phyloP scores from a whole-genome alignment of 768 basidiomycete genomes.

The Pulveroboletus sp. region DNA sequence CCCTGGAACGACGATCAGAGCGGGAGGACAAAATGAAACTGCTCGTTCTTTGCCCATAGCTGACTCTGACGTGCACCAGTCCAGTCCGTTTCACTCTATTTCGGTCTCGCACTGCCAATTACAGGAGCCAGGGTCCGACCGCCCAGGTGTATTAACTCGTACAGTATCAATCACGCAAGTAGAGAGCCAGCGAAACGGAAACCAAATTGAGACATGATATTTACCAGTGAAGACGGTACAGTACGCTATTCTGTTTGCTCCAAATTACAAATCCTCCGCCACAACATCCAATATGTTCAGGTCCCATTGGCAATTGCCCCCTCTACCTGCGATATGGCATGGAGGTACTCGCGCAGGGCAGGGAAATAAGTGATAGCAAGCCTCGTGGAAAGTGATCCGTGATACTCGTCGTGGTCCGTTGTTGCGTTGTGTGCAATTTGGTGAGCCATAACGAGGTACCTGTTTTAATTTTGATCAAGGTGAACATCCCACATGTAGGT shows the following conservation, averaged over 20 bases:
- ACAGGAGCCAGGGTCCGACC: not conserved
- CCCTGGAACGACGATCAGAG: no score
- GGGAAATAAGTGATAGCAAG: constrained; percentile 8
- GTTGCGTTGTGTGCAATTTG: constrained; percentile 26
- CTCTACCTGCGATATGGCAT: not conserved
- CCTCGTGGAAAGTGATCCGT: constrained; percentile 20
- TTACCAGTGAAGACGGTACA: no score
- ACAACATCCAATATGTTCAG: no score
- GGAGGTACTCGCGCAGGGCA: not conserved
- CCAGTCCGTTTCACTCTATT: no score
- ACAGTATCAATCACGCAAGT: not conserved
- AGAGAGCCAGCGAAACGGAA: not conserved
- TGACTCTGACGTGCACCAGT: no score
- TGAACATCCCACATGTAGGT: not conserved
- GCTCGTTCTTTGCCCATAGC: no score
- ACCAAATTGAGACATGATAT: no score
- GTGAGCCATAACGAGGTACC: constrained; percentile 28
- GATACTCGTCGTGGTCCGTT: constrained; percentile 24
- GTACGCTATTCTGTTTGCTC: no score
- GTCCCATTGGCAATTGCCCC: not conserved
- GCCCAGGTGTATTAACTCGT: no score
- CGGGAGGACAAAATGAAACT: no score
- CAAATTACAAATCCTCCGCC: no score
- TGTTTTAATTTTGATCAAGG: not conserved
- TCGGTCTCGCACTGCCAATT: no score